Conservation (phyloP, 2,329 filamentous ascomycete genomes). For the Beauveria pseudobassiana region DNA sequence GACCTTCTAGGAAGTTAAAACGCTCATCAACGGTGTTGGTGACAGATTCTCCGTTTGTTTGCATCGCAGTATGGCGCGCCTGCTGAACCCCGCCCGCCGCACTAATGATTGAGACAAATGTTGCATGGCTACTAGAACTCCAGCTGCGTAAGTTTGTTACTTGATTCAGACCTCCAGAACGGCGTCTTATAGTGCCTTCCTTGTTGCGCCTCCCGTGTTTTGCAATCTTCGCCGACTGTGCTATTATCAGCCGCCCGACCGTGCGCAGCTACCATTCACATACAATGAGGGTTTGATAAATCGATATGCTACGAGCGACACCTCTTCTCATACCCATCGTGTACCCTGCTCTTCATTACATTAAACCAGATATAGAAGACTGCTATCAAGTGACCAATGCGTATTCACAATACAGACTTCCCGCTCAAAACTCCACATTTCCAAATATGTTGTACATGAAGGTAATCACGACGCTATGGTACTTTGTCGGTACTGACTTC, state of each 20-base stretch:
- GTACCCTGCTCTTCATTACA: too few species aligned
- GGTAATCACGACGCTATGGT: background rate
- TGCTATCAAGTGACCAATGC: too few species aligned
- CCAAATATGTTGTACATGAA: background rate
- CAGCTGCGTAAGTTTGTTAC: background rate
- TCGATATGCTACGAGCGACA: too few species aligned
- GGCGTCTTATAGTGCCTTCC: background rate
- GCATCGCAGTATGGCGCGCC: background rate
- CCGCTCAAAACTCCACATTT: background rate
- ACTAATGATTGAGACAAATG: background rate
- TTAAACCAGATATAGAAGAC: background rate
- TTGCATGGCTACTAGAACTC: background rate
- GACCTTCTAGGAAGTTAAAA: too few species aligned
- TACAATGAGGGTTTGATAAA: background rate
- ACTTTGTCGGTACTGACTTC: constrained; percentile 6
- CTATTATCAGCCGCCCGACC: background rate
- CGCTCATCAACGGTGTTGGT: background rate
- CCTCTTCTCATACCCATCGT: background rate
- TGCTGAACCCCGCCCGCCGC: background rate
- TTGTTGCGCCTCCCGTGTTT: background rate
- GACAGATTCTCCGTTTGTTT: background rate
- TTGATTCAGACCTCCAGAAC: background rate
- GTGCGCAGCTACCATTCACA: background rate
- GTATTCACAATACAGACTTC: background rate
- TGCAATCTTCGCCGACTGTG: background rate